Conservation (phyloP, 306 rosid genomes). For the Vigna angularis region DNA sequence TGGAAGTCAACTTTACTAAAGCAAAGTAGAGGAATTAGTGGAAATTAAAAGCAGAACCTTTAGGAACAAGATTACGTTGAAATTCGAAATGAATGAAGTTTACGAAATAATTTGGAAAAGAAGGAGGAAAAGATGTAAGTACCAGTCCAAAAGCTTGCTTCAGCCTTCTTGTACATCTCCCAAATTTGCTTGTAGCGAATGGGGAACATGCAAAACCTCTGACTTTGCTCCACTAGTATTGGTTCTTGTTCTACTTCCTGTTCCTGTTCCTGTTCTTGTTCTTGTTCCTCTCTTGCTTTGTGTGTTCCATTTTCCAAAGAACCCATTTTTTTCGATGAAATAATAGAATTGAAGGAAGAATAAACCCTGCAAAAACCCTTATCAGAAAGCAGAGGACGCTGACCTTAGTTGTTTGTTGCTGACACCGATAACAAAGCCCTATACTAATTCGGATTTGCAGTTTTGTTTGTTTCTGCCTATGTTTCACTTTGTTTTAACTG, state of each 20-base stretch:
- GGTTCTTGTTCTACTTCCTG: constrained; percentile 65
- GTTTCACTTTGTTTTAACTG: background rate
- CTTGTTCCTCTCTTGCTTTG: constrained; percentile 27
- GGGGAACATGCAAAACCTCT: constrained; percentile 92
- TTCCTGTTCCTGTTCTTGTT: constrained; percentile 41
- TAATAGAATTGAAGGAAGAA: background rate
- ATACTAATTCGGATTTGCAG: background rate
- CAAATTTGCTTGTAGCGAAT: constrained; percentile 73
- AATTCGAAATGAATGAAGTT: constrained; percentile 11
- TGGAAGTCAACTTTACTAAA: background rate
- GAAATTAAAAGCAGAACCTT: constrained; percentile 2
- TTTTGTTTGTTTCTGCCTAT: constrained; percentile 34
- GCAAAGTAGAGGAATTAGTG: background rate
- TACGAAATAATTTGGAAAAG: background rate
- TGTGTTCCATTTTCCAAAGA: constrained; percentile 54
- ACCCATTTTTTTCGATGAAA: constrained; percentile 53
- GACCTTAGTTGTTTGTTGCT: constrained; percentile 3
- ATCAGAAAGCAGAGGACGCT: background rate
- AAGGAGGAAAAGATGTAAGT: background rate
- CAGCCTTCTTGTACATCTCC: constrained; percentile 96
- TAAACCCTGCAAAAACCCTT: constrained; percentile 62
- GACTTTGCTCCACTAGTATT: constrained; percentile 70
- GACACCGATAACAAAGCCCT: background rate
- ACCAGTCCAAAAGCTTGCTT: constrained; percentile 99
- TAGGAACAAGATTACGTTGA: background rate